A percentile compares a stretch with the other conserved stretches of the same genome.
Conservation (phyloP, 345 rosid species). For the Capsella bursapastoris region DNA sequence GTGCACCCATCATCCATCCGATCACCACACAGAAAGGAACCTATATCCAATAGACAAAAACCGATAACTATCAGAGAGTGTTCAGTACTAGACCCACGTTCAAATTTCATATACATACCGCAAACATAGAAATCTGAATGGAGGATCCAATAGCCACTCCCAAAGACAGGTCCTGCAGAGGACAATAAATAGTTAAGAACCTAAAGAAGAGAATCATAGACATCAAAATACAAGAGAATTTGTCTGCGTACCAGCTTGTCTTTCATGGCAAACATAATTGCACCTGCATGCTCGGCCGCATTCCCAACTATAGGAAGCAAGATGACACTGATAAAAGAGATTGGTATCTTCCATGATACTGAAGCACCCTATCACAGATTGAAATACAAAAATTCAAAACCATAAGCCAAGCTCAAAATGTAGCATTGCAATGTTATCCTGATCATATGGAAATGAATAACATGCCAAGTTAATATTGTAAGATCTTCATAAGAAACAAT, state of each 20-base stretch:
- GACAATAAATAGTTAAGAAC: not conserved
- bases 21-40: slow-evolving; percentile 81
- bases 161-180: slow-evolving; percentile 79
- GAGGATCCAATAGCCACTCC: slow-evolving; percentile 99
- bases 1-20: slow-evolving; percentile 79
- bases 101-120: slow-evolving; percentile 55
- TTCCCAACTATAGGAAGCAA: slow-evolving; percentile 97
- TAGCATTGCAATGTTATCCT: not conserved
- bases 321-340: slow-evolving; percentile 89
- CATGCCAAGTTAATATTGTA: slow-evolving; percentile 1
- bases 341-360: slow-evolving; percentile 69
- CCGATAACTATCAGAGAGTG: slow-evolving; percentile 6
- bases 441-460: not conserved
- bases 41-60: slow-evolving; percentile 24
- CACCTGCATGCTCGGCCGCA: slow-evolving; percentile 97
- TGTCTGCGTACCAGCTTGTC: slow-evolving; percentile 77
- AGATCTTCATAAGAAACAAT: not conserved
- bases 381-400: slow-evolving; percentile 14
- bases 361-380: slow-evolving; percentile 69
- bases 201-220: not conserved
- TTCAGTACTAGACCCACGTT: not conserved
- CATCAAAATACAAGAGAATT: slow-evolving; percentile 28
- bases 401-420: slow-evolving; percentile 19
- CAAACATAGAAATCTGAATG: slow-evolving; percentile 94
- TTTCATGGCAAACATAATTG: slow-evolving; percentile 96